Conservation (phyloP, 192 early-diverging fungal genomes). For the Coemansia sp. region DNA sequence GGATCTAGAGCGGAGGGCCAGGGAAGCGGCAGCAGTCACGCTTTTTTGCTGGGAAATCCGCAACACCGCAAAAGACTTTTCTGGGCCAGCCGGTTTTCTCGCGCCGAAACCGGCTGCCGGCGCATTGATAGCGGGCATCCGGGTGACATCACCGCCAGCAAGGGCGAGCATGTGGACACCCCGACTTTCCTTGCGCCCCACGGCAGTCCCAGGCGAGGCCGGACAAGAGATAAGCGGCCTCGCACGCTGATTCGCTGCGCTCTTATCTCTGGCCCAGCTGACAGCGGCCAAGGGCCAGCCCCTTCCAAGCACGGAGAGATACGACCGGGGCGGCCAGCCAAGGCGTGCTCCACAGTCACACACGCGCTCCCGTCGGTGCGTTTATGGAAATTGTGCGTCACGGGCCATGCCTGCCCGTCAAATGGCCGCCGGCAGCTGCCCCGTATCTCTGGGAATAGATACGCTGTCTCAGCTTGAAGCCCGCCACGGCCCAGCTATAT, state of each 20-base stretch:
- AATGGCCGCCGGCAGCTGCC: neutral
- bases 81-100: too few species aligned
- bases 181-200: too few species aligned
- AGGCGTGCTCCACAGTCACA: constrained; percentile 1
- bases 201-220: neutral
- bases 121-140: too few species aligned
- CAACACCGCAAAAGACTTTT: too few species aligned
- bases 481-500: neutral
- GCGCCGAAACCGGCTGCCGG: too few species aligned
- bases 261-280: neutral
- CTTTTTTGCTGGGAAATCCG: too few species aligned
- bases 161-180: too few species aligned
- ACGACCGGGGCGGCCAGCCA: neutral
- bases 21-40: too few species aligned
- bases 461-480: too few species aligned
- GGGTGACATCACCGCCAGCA: too few species aligned
- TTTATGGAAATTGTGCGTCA: neutral
- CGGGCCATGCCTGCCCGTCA: neutral
- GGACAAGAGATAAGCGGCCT: neutral
- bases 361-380: neutral
- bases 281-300: neutral
- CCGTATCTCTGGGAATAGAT: neutral
- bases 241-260: neutral
- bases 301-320: neutral
- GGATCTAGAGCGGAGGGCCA: too few species aligned